These are phyloP conservation scores for Brassica hybrid DNA, from an alignment of 441 rosid species.

Conservation along the genomic window DNA sequence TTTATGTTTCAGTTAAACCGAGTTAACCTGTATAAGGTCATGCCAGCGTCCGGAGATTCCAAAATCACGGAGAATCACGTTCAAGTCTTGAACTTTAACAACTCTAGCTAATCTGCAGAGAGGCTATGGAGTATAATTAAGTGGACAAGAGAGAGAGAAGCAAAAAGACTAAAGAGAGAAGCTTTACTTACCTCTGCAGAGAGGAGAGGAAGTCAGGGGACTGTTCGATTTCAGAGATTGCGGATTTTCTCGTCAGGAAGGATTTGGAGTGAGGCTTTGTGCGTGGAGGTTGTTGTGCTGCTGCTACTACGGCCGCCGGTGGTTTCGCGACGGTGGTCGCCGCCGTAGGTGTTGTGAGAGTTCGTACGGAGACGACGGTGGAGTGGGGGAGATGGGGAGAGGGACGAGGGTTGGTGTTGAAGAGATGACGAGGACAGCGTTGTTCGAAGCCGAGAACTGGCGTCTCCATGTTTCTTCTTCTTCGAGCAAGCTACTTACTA, in stretches of 20 bases:
- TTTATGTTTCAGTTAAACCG: not conserved
- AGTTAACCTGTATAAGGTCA: constrained; percentile 72
- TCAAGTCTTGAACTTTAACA: constrained; percentile 83
- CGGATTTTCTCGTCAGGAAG: constrained; percentile 60
- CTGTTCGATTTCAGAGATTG: constrained; percentile 50
- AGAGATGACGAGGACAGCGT: constrained; percentile 34
- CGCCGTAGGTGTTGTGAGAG: constrained; percentile 23
- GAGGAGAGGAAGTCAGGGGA: constrained; percentile 62
- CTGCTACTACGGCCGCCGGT: constrained; percentile 22
- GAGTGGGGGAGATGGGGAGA: constrained; percentile 32
- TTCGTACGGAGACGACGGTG: constrained; percentile 24
- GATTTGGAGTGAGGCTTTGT: constrained; percentile 56
- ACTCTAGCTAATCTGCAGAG: constrained; percentile 54
- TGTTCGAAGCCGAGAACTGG: constrained; percentile 33
- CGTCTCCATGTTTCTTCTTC: constrained; percentile 34
- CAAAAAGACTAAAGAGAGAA: not conserved
- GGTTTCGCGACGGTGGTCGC: constrained; percentile 34
- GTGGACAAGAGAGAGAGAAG: not conserved
- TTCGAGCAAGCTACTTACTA: not conserved
- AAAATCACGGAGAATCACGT: constrained; percentile 70
- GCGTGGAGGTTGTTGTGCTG: constrained; percentile 1
- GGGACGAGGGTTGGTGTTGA: constrained; percentile 39
- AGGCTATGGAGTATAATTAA: not conserved
- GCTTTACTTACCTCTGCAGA: constrained; percentile 56
- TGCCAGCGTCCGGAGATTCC: constrained; percentile 71